These are phyloP conservation scores for Ustulina deusta DNA, from an alignment of 2,329 filamentous ascomycete species.

Conservation along the genomic window DNA sequence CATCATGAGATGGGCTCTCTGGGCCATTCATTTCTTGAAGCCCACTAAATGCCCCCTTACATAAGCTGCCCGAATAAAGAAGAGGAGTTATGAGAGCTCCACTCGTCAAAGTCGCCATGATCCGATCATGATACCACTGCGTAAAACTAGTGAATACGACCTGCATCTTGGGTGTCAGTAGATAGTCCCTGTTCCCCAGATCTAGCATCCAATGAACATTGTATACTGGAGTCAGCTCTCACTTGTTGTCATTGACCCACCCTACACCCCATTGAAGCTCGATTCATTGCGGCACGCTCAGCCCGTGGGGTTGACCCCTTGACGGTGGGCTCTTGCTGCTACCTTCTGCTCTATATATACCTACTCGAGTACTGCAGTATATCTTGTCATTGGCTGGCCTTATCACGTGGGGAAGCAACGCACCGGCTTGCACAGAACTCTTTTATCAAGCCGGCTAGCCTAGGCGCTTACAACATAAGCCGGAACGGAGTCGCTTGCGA, in stretches of 20 bases:
- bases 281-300: slow-evolving; percentile 26
- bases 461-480: slow-evolving; percentile 27
- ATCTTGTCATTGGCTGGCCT: slow-evolving; percentile 14
- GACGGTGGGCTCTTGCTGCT: background rate
- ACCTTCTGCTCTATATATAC: background rate
- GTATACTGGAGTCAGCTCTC: slow-evolving; percentile 25
- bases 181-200: slow-evolving; percentile 1
- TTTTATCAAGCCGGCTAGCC: slow-evolving; percentile 6
- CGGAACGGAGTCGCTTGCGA: slow-evolving; percentile 16
- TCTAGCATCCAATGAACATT: slow-evolving; percentile 38
- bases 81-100: slow-evolving; percentile 14
- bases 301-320: slow-evolving; percentile 20
- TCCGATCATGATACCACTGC: slow-evolving; percentile 23
- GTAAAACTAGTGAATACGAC: slow-evolving; percentile 13
- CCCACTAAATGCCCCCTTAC: slow-evolving; percentile 24
- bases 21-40: slow-evolving; percentile 22
- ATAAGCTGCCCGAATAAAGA: slow-evolving; percentile 18
- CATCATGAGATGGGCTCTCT: slow-evolving; percentile 8
- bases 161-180: slow-evolving; percentile 16
- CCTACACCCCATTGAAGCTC: slow-evolving; percentile 21
- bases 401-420: slow-evolving; percentile 29
- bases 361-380: background rate
- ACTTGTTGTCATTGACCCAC: slow-evolving; percentile 20
- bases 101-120: slow-evolving; percentile 31
- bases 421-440: background rate